Conservation (phyloP, 805 yeast species). For the Zygotorulaspora sp. region DNA sequence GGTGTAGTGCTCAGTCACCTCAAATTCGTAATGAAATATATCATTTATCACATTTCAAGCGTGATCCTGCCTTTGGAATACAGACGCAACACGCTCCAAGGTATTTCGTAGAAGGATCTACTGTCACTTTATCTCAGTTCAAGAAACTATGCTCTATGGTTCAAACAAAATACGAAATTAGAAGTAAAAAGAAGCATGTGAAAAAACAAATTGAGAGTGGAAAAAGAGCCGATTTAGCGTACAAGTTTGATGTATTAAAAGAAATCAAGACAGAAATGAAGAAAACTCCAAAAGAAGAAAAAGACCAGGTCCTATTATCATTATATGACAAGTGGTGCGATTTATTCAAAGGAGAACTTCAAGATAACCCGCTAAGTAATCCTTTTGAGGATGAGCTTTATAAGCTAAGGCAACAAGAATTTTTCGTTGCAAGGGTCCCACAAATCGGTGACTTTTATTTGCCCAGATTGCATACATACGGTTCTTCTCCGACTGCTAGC, state of each 20-base stretch:
- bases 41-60: slow-evolving; percentile 24
- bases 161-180: slow-evolving; percentile 24
- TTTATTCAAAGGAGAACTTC: slow-evolving; percentile 23
- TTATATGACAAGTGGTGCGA: slow-evolving; percentile 27
- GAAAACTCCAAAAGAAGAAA: slow-evolving; percentile 14
- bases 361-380: slow-evolving; percentile 28
- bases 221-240: slow-evolving; percentile 24
- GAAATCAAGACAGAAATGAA: slow-evolving; percentile 21
- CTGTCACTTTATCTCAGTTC: slow-evolving; percentile 22
- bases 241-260: slow-evolving; percentile 20
- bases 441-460: slow-evolving; percentile 33
- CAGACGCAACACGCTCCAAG: slow-evolving; percentile 29
- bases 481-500: slow-evolving; percentile 13
- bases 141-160: slow-evolving; percentile 25
- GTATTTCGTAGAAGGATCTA: slow-evolving; percentile 24
- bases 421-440: slow-evolving; percentile 31
- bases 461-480: slow-evolving; percentile 24
- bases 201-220: slow-evolving; percentile 23
- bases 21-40: slow-evolving; percentile 29
- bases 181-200: slow-evolving; percentile 23
- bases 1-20: slow-evolving; percentile 26
- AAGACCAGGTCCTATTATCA: slow-evolving; percentile 11
- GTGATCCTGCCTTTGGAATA: slow-evolving; percentile 28
- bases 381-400: slow-evolving; percentile 29
- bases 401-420: slow-evolving; percentile 29